phyloP scores from a whole-genome alignment of 306 rosid genomes.

The Quercus bicolor region DNA sequence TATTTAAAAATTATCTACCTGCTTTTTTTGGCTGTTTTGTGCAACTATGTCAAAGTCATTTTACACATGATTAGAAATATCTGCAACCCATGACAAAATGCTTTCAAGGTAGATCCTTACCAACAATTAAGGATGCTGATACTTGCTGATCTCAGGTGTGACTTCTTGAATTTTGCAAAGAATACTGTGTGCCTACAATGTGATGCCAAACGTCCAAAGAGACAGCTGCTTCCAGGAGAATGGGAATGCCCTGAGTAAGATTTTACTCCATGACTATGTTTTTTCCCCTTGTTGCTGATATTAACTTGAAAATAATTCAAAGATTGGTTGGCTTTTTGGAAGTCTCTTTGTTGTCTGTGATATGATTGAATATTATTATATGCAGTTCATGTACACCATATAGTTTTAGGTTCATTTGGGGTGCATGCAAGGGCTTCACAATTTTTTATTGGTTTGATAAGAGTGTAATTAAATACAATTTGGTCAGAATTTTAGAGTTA shows the following conservation, averaged over 20 bases:
- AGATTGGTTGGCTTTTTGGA: neutral
- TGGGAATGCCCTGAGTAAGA: constrained; percentile 99
- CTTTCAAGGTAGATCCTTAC: constrained; percentile 1
- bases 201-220: constrained; percentile 97
- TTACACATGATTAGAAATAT: neutral
- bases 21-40: neutral
- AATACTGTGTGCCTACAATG: constrained; percentile 85
- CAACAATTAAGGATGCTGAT: constrained; percentile 26
- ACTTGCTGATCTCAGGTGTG: constrained; percentile 63
- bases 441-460: neutral
- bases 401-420: neutral
- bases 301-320: neutral
- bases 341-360: neutral
- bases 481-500: neutral
- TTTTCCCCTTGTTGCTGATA: constrained; percentile 10
- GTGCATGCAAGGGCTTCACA: neutral
- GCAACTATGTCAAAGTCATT: neutral
- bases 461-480: neutral
- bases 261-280: constrained; percentile 12
- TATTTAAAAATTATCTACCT: neutral
- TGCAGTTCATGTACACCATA: neutral
- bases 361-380: neutral
- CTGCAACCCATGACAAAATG: neutral
- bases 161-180: constrained; percentile 97
- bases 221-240: constrained; percentile 96